phyloP scores from a whole-genome alignment of 2,329 filamentous ascomycete genomes.

The Pseudodiploospora longispora region DNA sequence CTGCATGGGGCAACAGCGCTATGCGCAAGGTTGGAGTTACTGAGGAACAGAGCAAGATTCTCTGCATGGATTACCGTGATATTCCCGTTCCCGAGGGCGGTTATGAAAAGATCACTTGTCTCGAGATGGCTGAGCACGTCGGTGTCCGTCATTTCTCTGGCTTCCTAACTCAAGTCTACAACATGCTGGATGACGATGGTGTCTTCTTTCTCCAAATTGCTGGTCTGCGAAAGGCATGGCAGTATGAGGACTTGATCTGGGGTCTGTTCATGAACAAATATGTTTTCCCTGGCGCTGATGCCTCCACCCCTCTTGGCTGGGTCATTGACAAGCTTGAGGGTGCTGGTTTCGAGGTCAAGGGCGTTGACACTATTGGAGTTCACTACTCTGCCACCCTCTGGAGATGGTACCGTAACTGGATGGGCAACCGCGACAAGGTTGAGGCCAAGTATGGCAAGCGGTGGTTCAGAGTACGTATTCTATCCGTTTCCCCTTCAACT shows the following conservation, averaged over 20 bases:
- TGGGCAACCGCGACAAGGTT: conserved; percentile 87
- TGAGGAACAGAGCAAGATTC: conserved; percentile 82
- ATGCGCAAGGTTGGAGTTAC: conserved; percentile 73
- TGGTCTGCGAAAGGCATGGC: conserved; percentile 89
- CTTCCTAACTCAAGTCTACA: conserved; percentile 80
- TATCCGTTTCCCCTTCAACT: not conserved
- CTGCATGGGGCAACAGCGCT: conserved; percentile 89
- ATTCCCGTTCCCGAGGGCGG: conserved; percentile 61
- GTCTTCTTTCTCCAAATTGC: conserved; percentile 94
- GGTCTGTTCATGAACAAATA: conserved; percentile 99
- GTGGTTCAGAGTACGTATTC: conserved; percentile 79
- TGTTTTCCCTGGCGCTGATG: conserved; percentile 94
- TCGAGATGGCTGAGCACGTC: conserved; percentile 98
- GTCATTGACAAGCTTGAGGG: conserved; percentile 79
- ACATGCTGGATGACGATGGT: conserved; percentile 95
- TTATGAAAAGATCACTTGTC: conserved; percentile 93
- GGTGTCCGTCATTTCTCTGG: conserved; percentile 78
- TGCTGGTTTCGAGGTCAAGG: conserved; percentile 68
- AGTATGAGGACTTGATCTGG: conserved; percentile 97
- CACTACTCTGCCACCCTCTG: conserved; percentile 96
- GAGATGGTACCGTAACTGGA: conserved; percentile 99
- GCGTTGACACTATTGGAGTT: conserved; percentile 85
- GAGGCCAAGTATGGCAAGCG: conserved; percentile 88
- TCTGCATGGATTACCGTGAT: conserved; percentile 97
- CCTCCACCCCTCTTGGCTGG: conserved; percentile 84